Evolutionary conservation across 2,329 filamentous ascomycete species (phyloP).

Genomic region (Thyridium curvatum): DNA sequence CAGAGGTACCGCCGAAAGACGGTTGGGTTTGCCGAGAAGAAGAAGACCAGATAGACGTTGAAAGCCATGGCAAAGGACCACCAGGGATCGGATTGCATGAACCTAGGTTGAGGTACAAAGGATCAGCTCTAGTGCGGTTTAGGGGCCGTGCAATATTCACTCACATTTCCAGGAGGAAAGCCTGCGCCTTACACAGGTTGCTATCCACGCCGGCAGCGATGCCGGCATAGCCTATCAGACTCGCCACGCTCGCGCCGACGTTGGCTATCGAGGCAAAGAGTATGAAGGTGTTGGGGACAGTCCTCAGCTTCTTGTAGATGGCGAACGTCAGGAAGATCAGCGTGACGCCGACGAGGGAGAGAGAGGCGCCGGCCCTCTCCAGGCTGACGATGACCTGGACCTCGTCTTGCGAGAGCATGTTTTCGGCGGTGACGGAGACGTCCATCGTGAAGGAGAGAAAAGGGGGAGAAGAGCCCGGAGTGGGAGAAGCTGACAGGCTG

Average conservation of each 20-base stretch:
- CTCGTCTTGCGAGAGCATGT: conserved; percentile 25
- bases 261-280: conserved; percentile 56
- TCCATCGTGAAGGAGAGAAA: not conserved
- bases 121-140: not conserved
- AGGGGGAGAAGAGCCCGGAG: not conserved
- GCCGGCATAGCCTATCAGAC: conserved; percentile 64
- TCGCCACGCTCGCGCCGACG: conserved; percentile 55
- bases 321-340: conserved; percentile 47
- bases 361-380: conserved; percentile 46
- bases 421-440: conserved; percentile 6
- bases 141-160: too few species aligned
- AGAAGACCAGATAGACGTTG: conserved; percentile 70
- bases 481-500: not conserved
- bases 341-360: conserved; percentile 45
- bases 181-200: conserved; percentile 54
- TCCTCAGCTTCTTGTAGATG: conserved; percentile 44
- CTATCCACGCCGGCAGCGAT: conserved; percentile 46
- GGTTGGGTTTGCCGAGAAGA: conserved; percentile 52
- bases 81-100: conserved; percentile 69
- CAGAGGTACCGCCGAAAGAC: conserved; percentile 68
- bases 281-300: conserved; percentile 56
- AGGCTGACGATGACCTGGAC: conserved; percentile 36
- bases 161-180: conserved; percentile 61
- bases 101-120: conserved; percentile 39
- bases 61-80: conserved; percentile 79